These are phyloP conservation scores for Tetrapisispora taiwanensis DNA, from an alignment of 805 yeast genomes.

Conservation along the genomic window DNA sequence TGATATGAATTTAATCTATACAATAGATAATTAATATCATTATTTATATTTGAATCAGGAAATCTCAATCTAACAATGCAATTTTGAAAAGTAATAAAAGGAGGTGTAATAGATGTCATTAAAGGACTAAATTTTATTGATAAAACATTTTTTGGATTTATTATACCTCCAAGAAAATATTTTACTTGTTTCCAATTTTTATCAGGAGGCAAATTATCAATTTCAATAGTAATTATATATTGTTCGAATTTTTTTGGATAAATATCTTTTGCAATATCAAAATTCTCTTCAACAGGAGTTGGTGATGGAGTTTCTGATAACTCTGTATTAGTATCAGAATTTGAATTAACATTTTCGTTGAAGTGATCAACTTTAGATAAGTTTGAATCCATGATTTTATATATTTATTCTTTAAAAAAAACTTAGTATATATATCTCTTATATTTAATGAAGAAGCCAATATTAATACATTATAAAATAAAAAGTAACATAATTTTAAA, in stretches of 20 bases:
- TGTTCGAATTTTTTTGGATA: neutral
- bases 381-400: neutral
- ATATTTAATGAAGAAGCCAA: no score
- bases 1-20: constrained; percentile 22
- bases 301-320: neutral
- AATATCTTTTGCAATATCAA: neutral
- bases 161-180: constrained; percentile 26
- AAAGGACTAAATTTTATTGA: constrained; percentile 26
- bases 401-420: no score
- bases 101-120: constrained; percentile 26
- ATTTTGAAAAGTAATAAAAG: constrained; percentile 25
- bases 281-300: neutral
- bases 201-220: constrained; percentile 28
- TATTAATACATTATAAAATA: no score
- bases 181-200: constrained; percentile 28
- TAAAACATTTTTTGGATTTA: constrained; percentile 23
- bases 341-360: neutral
- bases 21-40: constrained; percentile 18
- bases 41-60: constrained; percentile 2
- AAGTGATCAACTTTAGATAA: neutral
- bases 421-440: no score
- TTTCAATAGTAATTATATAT: constrained; percentile 10
- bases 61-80: constrained; percentile 20
- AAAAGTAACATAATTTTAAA: no score
- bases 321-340: neutral